phyloP scores from a whole-genome alignment of 1,284 basidiomycete genomes.

The Leucoagaricus sp. region DNA sequence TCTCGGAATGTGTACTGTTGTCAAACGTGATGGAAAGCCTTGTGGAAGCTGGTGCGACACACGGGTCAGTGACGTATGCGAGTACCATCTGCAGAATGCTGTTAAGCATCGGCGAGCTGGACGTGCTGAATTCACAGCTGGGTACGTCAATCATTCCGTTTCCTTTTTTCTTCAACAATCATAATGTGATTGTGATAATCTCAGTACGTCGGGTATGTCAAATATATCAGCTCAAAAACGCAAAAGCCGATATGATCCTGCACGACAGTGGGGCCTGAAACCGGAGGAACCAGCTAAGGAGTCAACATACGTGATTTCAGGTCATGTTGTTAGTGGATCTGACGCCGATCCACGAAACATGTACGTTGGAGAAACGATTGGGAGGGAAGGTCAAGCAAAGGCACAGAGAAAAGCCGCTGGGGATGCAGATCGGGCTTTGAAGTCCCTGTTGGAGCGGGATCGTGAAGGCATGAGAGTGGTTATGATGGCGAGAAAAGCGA shows the following conservation, averaged over 20 bases:
- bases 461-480: constrained; percentile 64
- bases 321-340: constrained; percentile 60
- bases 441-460: constrained; percentile 59
- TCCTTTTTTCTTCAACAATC: constrained; percentile 5
- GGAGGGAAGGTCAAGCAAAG: constrained; percentile 72
- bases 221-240: constrained; percentile 46
- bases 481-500: constrained; percentile 50
- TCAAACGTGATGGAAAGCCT: constrained; percentile 75
- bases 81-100: constrained; percentile 84
- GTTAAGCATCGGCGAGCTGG: constrained; percentile 73
- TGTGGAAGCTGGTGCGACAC: constrained; percentile 91
- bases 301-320: constrained; percentile 82
- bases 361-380: constrained; percentile 65
- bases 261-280: constrained; percentile 69
- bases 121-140: constrained; percentile 81
- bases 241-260: constrained; percentile 64
- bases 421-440: constrained; percentile 62
- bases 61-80: constrained; percentile 81
- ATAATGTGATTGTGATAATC: constrained; percentile 1
- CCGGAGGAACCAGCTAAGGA: constrained; percentile 49
- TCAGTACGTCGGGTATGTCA: constrained; percentile 72
- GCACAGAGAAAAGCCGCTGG: constrained; percentile 61
- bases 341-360: constrained; percentile 46
- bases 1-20: constrained; percentile 80
- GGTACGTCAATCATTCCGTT: constrained; percentile 46